Percentiles rank a stretch among this genome's conserved stretches.
These are phyloP conservation scores for Tarenaya hassleriana DNA, from an alignment of 345 rosid species.

Conservation along the genomic window DNA sequence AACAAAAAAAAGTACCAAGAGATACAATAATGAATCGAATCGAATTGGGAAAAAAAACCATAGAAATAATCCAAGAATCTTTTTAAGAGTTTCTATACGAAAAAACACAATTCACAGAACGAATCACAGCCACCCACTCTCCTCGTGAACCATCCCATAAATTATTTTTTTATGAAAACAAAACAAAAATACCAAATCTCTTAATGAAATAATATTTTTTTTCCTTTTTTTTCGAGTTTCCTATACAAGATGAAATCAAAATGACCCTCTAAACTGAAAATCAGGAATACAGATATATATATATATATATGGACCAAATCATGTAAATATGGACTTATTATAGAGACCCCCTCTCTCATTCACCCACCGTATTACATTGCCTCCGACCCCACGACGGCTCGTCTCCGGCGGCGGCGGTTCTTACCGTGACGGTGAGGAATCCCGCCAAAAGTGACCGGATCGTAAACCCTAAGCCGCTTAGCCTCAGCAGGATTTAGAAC, in stretches of 20 bases:
- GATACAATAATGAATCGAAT: slow-evolving; percentile 14
- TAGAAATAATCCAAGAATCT: neutral
- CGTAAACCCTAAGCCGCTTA: slow-evolving; percentile 47
- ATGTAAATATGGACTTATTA: slow-evolving; percentile 29
- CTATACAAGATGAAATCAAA: slow-evolving; percentile 31
- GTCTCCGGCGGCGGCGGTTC: slow-evolving; percentile 35
- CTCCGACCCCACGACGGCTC: slow-evolving; percentile 20
- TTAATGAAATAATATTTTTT: slow-evolving; percentile 15
- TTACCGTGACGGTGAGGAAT: slow-evolving; percentile 39
- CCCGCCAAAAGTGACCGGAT: slow-evolving; percentile 79
- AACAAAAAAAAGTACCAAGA: slow-evolving; percentile 26
- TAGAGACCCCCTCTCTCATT: slow-evolving; percentile 15
- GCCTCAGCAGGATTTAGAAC: slow-evolving; percentile 54
- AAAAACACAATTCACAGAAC: too few species aligned
- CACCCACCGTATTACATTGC: slow-evolving; percentile 24
- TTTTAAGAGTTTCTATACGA: too few species aligned
- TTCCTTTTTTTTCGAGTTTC: slow-evolving; percentile 12
- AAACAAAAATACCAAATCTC: slow-evolving; percentile 26
- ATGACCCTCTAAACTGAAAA: slow-evolving; percentile 21
- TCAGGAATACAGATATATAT: too few species aligned
- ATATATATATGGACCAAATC: slow-evolving; percentile 18
- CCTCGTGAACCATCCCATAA: too few species aligned
- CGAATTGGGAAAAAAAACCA: neutral
- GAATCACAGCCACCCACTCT: too few species aligned
- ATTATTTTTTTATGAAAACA: too few species aligned